Evolutionary conservation across 305 asterid genomes (phyloP).

Genomic region (Stenogyne calaminthoides): DNA sequence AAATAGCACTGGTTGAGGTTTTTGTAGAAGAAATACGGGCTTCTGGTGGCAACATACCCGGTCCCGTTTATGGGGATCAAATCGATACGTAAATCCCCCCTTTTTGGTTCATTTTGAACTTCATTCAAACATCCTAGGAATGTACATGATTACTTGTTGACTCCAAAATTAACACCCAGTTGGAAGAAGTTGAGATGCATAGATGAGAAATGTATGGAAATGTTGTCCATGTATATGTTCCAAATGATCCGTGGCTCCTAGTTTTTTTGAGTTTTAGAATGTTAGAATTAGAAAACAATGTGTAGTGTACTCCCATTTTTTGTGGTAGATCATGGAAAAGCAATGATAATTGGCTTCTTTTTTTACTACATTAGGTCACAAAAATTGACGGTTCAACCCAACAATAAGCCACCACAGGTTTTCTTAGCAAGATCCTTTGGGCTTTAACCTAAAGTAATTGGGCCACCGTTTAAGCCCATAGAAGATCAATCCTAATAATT

Average conservation of each 20-base stretch:
- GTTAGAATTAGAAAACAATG: background rate
- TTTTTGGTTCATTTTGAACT: background rate
- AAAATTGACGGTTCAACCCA: too few relatives aligned
- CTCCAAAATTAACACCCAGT: background rate
- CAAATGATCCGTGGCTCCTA: background rate
- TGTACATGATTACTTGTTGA: conserved; percentile 23
- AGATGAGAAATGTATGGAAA: background rate
- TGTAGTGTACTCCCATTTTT: background rate
- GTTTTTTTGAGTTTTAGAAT: background rate
- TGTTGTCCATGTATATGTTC: background rate
- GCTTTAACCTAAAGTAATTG: background rate
- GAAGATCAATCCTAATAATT: too few relatives aligned
- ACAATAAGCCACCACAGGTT: too few relatives aligned
- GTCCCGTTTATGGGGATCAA: too few relatives aligned
- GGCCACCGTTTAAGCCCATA: background rate
- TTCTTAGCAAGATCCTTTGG: background rate
- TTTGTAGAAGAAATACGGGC: too few relatives aligned
- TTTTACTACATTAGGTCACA: background rate
- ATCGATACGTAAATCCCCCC: background rate
- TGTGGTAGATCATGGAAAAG: conserved; percentile 6
- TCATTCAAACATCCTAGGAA: background rate
- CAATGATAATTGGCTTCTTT: background rate
- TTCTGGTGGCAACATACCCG: too few relatives aligned
- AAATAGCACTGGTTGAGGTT: background rate
- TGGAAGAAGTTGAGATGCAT: background rate